Conservation (phyloP, 1,139 yeast genomes). For the Candida sanyaensis region DNA sequence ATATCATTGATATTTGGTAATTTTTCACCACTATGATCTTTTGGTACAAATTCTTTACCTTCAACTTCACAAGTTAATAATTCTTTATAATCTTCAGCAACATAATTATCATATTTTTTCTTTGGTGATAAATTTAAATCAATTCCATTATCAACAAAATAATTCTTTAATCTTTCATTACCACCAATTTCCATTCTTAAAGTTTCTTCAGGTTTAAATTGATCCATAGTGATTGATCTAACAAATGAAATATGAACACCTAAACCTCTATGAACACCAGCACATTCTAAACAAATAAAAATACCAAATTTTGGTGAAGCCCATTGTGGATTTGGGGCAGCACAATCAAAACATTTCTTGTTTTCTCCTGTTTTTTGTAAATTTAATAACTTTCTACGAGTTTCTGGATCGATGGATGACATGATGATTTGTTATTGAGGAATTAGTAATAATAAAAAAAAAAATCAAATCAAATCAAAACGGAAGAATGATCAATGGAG, state of each 20-base stretch:
- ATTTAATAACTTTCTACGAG: constrained; percentile 76
- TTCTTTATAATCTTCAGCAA: constrained; percentile 93
- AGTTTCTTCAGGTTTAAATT: constrained; percentile 90
- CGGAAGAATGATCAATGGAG: neutral
- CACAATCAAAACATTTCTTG: constrained; percentile 92
- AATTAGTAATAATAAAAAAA: neutral
- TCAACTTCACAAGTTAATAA: constrained; percentile 74
- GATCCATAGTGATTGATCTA: constrained; percentile 95
- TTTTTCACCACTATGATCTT: constrained; percentile 57
- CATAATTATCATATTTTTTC: constrained; percentile 79
- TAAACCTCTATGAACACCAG: constrained; percentile 92
- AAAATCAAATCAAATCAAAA: constrained; percentile 44
- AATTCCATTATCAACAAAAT: constrained; percentile 73
- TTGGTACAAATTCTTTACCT: constrained; percentile 69
- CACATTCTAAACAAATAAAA: constrained; percentile 95
- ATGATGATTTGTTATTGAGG: neutral
- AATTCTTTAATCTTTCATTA: constrained; percentile 70
- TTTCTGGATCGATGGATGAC: constrained; percentile 80
- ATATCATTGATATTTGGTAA: constrained; percentile 32
- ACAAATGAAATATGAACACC: constrained; percentile 98
- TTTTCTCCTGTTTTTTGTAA: constrained; percentile 82
- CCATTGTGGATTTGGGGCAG: constrained; percentile 98
- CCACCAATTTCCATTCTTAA: constrained; percentile 95
- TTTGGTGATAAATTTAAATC: constrained; percentile 65
- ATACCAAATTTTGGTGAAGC: constrained; percentile 98